Percentiles rank a stretch among this genome's conserved stretches.
phyloP scores from a whole-genome alignment of 2,329 filamentous ascomycete species.

The Emericellopsis atlantica region DNA sequence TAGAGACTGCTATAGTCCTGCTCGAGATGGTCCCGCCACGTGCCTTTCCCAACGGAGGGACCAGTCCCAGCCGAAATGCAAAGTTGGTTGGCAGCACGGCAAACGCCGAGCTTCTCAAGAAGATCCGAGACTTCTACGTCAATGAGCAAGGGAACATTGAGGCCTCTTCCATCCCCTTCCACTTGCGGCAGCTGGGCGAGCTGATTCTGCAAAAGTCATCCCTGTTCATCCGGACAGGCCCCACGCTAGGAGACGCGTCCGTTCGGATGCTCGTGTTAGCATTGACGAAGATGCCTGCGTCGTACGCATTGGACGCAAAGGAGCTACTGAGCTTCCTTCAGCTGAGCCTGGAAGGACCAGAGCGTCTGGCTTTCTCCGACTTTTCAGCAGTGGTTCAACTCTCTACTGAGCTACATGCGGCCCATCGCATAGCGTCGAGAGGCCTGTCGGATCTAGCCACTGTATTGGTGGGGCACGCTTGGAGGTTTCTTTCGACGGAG shows the following conservation, averaged over 20 bases:
- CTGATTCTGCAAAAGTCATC: conserved; percentile 50
- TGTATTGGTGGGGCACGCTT: conserved; percentile 59
- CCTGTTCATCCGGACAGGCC: conserved; percentile 21
- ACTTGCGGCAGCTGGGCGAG: conserved; percentile 40
- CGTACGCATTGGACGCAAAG: conserved; percentile 28
- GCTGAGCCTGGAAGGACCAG: conserved; percentile 25
- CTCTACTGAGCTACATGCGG: conserved; percentile 40
- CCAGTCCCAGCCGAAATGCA: conserved; percentile 2
- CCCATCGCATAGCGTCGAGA: conserved; percentile 35
- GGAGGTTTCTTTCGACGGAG: conserved; percentile 69
- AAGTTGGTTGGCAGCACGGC: conserved; percentile 1
- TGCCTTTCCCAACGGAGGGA: conserved; percentile 33
- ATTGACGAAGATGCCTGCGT: conserved; percentile 35
- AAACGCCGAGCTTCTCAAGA: conserved; percentile 42
- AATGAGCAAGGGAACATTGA: conserved; percentile 60
- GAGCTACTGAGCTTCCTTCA: conserved; percentile 38
- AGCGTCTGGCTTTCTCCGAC: conserved; percentile 32
- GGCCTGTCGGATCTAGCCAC: conserved; percentile 52
- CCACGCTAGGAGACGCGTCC: conserved; percentile 23
- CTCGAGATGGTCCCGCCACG: conserved; percentile 53
- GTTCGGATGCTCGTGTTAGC: conserved; percentile 47
- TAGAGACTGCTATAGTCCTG: conserved; percentile 41
- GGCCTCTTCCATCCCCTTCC: conserved; percentile 45
- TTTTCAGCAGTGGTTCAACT: conserved; percentile 49
- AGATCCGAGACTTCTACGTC: conserved; percentile 54